Conservation (phyloP, 202 grass and related monocot genomes). For the Bolboschoenoplectus hybrid region DNA sequence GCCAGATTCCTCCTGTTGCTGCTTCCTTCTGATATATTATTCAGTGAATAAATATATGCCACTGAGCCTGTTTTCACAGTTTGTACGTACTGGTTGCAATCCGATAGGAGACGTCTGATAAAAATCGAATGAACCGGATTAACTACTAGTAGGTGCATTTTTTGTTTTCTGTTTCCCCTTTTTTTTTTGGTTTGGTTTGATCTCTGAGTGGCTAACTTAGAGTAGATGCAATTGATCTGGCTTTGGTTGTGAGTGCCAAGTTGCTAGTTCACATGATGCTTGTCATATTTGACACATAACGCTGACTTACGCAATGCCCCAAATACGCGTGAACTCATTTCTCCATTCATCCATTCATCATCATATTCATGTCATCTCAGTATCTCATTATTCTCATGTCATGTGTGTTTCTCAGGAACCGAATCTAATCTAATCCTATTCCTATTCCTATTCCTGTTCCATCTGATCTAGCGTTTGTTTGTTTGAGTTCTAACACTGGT, state of each 20-base stretch:
- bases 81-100: too few relatives aligned
- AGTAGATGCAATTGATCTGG: background rate
- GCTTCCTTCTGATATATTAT: background rate
- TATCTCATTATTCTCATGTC: background rate
- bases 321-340: background rate
- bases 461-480: too few relatives aligned
- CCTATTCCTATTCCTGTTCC: too few relatives aligned
- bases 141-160: too few relatives aligned
- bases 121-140: too few relatives aligned
- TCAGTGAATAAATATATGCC: background rate
- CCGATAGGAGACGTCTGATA: too few relatives aligned
- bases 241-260: background rate
- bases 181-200: too few relatives aligned
- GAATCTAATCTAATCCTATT: too few relatives aligned
- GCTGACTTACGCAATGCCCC: background rate
- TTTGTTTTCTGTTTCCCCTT: too few relatives aligned
- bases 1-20: background rate
- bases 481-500: too few relatives aligned
- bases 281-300: background rate
- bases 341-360: background rate
- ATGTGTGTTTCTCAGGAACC: background rate
- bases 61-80: background rate
- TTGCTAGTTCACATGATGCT: constrained; percentile 5
- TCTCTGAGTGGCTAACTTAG: background rate
- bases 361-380: too few relatives aligned